Evolutionary conservation across 768 basidiomycete species (phyloP).

Genomic region (Lentinula aciculospora): DNA sequence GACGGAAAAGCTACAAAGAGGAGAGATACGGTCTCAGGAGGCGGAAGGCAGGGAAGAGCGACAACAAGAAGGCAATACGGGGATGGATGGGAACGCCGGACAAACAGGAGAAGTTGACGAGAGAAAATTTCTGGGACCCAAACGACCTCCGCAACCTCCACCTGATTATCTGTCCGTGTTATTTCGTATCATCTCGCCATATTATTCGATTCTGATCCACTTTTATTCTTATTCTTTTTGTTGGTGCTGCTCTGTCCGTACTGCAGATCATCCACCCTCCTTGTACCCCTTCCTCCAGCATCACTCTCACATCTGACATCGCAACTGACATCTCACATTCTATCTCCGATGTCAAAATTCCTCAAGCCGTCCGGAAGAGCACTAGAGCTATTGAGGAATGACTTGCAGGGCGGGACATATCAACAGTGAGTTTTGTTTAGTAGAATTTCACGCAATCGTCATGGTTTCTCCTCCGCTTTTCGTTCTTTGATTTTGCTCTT

Average conservation of each 20-base stretch:
- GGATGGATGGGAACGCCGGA: conserved; percentile 8
- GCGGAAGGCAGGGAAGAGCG: conserved; percentile 13
- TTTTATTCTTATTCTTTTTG: background rate
- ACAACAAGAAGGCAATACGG: conserved; percentile 3
- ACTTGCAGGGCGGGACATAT: conserved; percentile 16
- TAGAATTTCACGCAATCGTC: no score
- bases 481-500: no score
- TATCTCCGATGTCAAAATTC: conserved; percentile 45
- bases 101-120: conserved; percentile 10
- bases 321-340: conserved; percentile 27
- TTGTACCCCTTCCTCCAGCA: conserved; percentile 56
- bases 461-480: no score
- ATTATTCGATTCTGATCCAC: background rate
- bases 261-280: conserved; percentile 42
- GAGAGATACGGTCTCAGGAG: background rate
- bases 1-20: conserved; percentile 19
- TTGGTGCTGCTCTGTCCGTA: background rate
- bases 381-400: conserved; percentile 36
- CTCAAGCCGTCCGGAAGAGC: conserved; percentile 52
- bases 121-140: conserved; percentile 32
- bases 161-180: conserved; percentile 34
- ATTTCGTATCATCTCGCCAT: no score
- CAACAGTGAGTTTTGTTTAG: background rate
- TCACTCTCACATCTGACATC: conserved; percentile 19
- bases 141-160: conserved; percentile 33